phyloP scores from a whole-genome alignment of 2,329 filamentous ascomycete species.

The Curvularia sp. region DNA sequence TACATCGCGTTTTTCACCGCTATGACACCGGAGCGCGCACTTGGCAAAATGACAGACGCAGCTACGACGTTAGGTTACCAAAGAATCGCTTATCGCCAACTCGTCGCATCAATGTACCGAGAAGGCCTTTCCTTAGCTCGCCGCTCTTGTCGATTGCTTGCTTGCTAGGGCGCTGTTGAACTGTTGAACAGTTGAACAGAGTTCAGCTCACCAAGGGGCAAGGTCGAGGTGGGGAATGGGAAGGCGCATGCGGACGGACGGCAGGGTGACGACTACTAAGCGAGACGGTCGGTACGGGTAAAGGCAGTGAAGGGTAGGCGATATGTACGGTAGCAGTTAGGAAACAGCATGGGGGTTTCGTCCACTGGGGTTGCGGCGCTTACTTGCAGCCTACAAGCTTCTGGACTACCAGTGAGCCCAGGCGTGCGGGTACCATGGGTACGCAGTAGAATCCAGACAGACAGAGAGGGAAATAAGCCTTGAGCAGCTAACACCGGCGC shows the following conservation, averaged over 20 bases:
- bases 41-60: background rate
- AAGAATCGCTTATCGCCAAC: background rate
- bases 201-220: background rate
- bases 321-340: background rate
- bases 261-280: background rate
- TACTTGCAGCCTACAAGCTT: background rate
- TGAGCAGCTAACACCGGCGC: background rate
- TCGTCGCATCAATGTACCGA: background rate
- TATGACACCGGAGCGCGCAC: background rate
- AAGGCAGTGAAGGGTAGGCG: background rate
- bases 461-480: background rate
- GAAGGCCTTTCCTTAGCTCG: no score
- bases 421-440: background rate
- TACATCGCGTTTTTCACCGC: background rate
- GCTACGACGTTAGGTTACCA: background rate
- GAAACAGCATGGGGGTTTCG: background rate
- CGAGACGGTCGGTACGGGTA: constrained; percentile 3
- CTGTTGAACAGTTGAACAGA: constrained; percentile 4
- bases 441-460: background rate
- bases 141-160: background rate
- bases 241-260: background rate
- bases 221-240: background rate
- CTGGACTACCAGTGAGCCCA: background rate
- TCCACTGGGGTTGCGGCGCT: background rate
- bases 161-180: background rate